Conservation (phyloP, 2,329 filamentous ascomycete species). For the Diaporthe batatas region DNA sequence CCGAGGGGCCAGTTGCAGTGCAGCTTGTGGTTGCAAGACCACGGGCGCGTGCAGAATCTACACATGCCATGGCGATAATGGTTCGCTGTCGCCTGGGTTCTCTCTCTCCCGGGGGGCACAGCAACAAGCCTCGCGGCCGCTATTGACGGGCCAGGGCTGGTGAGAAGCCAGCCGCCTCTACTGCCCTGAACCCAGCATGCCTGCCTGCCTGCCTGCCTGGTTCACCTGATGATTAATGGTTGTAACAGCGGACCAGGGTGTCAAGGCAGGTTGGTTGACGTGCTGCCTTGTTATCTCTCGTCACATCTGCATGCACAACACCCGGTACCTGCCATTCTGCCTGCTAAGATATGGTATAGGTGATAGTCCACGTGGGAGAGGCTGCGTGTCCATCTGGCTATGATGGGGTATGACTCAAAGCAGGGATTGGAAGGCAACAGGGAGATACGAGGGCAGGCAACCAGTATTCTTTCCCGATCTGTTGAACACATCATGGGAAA, state of each 20-base stretch:
- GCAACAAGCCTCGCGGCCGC: conserved; percentile 6
- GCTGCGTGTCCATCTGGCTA: conserved; percentile 22
- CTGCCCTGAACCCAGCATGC: neutral
- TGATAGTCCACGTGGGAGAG: conserved; percentile 17
- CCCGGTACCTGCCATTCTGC: neutral
- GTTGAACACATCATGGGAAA: neutral
- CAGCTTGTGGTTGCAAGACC: neutral
- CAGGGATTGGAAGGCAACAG: conserved; percentile 26
- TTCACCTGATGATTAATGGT: neutral
- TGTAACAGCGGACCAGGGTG: neutral
- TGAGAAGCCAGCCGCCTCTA: neutral
- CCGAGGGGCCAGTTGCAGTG: no score
- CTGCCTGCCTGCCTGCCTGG: neutral
- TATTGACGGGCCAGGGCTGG: neutral
- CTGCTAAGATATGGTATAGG: neutral
- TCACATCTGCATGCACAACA: neutral
- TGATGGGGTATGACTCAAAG: neutral
- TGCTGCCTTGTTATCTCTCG: conserved; percentile 12
- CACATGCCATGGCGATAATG: neutral
- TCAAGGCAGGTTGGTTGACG: neutral
- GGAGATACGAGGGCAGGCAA: conserved; percentile 30
- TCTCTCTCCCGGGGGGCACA: neutral
- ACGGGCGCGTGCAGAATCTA: conserved; percentile 15
- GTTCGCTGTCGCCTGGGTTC: neutral
- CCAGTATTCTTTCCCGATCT: neutral